phyloP scores from a whole-genome alignment of 2,329 filamentous ascomycete species.

The Microascus cirrosus region DNA sequence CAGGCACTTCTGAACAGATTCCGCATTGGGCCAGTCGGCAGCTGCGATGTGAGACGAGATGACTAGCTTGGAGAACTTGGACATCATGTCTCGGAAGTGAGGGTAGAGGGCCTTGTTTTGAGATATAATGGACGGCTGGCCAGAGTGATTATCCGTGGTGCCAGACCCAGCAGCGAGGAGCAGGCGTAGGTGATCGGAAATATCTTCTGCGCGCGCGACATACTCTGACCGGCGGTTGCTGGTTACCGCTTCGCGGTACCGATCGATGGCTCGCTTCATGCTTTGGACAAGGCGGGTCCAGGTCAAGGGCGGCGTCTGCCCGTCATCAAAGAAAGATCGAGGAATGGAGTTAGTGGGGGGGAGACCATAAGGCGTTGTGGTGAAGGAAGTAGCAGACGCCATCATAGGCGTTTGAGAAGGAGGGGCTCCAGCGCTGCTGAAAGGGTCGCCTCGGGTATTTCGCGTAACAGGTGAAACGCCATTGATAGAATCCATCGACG shows the following conservation, averaged over 20 bases:
- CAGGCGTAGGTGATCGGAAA: slow-evolving; percentile 88
- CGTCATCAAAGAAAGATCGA: slow-evolving; percentile 83
- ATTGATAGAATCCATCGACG: slow-evolving; percentile 85
- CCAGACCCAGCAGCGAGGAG: slow-evolving; percentile 92
- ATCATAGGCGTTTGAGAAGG: slow-evolving; percentile 33
- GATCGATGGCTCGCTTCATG: slow-evolving; percentile 83
- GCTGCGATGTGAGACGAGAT: slow-evolving; percentile 96
- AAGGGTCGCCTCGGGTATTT: slow-evolving; percentile 41
- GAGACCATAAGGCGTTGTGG: slow-evolving; percentile 43
- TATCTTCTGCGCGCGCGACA: slow-evolving; percentile 90
- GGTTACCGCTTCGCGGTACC: slow-evolving; percentile 81
- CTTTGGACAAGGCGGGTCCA: slow-evolving; percentile 88
- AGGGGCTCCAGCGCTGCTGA: slow-evolving; percentile 30
- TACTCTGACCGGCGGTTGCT: slow-evolving; percentile 79
- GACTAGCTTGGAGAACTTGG: slow-evolving; percentile 97
- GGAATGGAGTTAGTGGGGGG: slow-evolving; percentile 53
- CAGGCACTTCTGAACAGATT: slow-evolving; percentile 89
- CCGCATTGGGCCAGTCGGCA: slow-evolving; percentile 87
- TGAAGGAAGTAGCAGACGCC: slow-evolving; percentile 51
- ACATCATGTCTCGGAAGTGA: slow-evolving; percentile 99
- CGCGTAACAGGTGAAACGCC: slow-evolving; percentile 49
- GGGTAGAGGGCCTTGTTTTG: slow-evolving; percentile 96
- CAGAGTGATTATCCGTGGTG: slow-evolving; percentile 96
- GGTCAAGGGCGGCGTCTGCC: slow-evolving; percentile 65
- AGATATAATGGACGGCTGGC: slow-evolving; percentile 97